A percentile compares a stretch with the other conserved stretches of the same genome.
Conservation (phyloP, 2,329 filamentous ascomycete species). For the Trichoderma afroharzianum region DNA sequence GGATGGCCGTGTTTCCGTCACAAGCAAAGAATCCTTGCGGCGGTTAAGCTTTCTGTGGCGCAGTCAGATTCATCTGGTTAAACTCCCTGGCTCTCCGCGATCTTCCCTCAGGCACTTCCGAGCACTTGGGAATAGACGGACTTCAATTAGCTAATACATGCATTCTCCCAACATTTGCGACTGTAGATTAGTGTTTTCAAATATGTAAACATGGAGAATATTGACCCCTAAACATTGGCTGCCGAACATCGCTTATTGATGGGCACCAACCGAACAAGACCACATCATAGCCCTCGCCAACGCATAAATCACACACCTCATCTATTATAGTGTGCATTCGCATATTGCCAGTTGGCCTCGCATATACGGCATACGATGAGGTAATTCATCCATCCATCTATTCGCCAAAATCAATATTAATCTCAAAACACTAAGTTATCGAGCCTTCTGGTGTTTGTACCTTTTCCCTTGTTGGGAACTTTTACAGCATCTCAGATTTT, state of each 20-base stretch:
- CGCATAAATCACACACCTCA: neutral
- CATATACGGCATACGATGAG: neutral
- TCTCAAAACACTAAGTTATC: neutral
- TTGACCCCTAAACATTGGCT: neutral
- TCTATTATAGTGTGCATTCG: neutral
- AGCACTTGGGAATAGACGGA: neutral
- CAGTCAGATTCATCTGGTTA: neutral
- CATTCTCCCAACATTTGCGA: neutral
- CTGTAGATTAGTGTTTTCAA: too few species aligned
- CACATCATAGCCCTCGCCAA: neutral
- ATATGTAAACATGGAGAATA: too few species aligned
- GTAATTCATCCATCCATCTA: neutral
- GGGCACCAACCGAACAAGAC: neutral
- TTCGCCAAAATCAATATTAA: neutral
- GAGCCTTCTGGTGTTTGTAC: neutral
- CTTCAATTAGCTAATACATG: neutral
- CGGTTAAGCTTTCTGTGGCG: conserved; percentile 4
- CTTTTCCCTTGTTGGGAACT: neutral
- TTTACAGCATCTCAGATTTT: neutral
- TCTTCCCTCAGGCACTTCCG: neutral
- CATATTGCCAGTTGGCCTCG: neutral
- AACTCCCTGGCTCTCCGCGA: neutral
- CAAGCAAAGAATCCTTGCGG: neutral
- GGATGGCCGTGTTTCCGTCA: neutral
- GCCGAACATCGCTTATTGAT: neutral